phyloP scores from a whole-genome alignment of 1,139 yeast species.

The Blastobotrys raffinosifermentans region DNA sequence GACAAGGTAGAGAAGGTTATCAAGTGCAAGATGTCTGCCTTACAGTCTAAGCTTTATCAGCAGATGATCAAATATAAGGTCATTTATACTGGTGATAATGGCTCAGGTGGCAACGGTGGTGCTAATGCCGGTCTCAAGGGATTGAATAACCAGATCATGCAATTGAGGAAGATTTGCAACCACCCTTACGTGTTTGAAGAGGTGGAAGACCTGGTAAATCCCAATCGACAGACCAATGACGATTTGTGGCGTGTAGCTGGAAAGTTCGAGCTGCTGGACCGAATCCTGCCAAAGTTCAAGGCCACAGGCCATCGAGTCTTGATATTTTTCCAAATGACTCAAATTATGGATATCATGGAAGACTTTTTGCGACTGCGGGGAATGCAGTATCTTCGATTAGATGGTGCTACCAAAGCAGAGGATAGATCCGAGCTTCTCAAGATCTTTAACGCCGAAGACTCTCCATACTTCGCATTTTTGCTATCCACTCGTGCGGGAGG shows the following conservation, averaged over 20 bases:
- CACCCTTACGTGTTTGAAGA: constrained; percentile 97
- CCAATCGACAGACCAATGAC: constrained; percentile 52
- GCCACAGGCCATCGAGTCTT: constrained; percentile 84
- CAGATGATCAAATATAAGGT: constrained; percentile 90
- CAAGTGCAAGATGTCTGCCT: constrained; percentile 88
- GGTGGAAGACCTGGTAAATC: constrained; percentile 82
- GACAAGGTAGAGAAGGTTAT: constrained; percentile 92
- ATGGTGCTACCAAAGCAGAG: constrained; percentile 93
- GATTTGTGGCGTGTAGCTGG: constrained; percentile 87
- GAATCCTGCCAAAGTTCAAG: constrained; percentile 81
- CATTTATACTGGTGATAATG: constrained; percentile 65
- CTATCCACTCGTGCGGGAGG: constrained; percentile 98
- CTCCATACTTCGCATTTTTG: constrained; percentile 85
- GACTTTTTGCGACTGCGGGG: constrained; percentile 75
- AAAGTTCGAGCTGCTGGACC: constrained; percentile 84
- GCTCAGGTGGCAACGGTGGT: constrained; percentile 26
- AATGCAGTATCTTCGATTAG: constrained; percentile 79
- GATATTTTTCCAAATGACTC: constrained; percentile 97
- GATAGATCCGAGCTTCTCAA: constrained; percentile 83
- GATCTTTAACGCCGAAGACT: constrained; percentile 76
- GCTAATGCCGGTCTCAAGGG: constrained; percentile 80
- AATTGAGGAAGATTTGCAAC: constrained; percentile 89
- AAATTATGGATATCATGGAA: constrained; percentile 97
- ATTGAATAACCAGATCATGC: constrained; percentile 92
- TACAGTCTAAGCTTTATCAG: constrained; percentile 75